These are phyloP conservation scores for Colletotrichum sp. DNA, from an alignment of 2,329 filamentous ascomycete genomes.

Conservation along the genomic window DNA sequence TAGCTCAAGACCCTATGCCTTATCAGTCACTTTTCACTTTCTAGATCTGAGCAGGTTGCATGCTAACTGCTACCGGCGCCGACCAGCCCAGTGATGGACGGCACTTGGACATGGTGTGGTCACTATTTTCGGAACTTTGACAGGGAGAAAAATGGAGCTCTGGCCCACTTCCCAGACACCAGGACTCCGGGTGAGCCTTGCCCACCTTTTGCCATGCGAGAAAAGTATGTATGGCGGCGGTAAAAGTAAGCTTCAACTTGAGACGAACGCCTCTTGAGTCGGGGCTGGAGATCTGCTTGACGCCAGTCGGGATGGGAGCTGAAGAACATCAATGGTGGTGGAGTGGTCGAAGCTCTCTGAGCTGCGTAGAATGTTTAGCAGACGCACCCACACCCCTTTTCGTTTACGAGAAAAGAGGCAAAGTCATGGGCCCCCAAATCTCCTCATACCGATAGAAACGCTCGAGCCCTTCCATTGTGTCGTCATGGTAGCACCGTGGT, in stretches of 20 bases:
- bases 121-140: background rate
- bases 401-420: background rate
- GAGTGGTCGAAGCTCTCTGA: background rate
- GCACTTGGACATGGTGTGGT: too few species aligned
- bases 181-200: background rate
- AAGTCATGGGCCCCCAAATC: background rate
- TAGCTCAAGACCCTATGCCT: background rate
- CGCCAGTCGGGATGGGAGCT: background rate
- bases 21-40: background rate
- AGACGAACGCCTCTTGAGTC: background rate
- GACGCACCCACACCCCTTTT: background rate
- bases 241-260: background rate
- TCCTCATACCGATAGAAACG: background rate
- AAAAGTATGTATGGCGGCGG: background rate
- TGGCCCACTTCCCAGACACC: background rate
- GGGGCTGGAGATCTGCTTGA: background rate
- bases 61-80: background rate
- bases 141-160: background rate
- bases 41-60: background rate
- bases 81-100: background rate
- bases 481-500: background rate
- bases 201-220: background rate
- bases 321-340: background rate
- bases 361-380: background rate
- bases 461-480: slow-evolving; percentile 1